These are phyloP conservation scores for Heliocybe sulcata DNA, from an alignment of 1,284 basidiomycete species.

Conservation along the genomic window DNA sequence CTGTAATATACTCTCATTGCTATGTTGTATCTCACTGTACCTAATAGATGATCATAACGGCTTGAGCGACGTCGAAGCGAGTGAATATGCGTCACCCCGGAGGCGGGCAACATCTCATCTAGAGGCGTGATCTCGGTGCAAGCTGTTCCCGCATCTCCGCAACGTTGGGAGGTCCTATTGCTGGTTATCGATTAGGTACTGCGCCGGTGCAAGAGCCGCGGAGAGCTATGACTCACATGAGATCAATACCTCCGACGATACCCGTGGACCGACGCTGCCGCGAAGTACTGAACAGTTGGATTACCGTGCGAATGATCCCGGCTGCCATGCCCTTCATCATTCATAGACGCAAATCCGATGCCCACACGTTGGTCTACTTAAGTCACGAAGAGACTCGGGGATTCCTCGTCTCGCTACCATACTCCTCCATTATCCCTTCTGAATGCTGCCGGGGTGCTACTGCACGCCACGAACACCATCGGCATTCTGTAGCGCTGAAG, in stretches of 20 bases:
- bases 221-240: background rate
- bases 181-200: background rate
- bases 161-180: background rate
- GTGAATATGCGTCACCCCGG: no score
- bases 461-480: no score
- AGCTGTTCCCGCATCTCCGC: background rate
- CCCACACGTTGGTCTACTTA: no score
- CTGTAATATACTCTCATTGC: constrained; percentile 1
- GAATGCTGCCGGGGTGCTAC: no score
- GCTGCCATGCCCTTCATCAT: background rate
- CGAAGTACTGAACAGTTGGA: background rate
- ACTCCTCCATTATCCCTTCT: no score
- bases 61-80: background rate
- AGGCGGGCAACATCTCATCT: no score
- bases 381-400: no score
- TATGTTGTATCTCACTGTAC: constrained; percentile 1
- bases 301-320: background rate
- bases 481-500: no score
- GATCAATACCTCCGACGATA: background rate
- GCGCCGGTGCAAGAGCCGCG: background rate
- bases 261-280: background rate
- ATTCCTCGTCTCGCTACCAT: no score
- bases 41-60: background rate
- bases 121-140: background rate
- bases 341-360: no score